phyloP scores from a whole-genome alignment of 805 yeast species.

The Brettanomyces sp. region DNA sequence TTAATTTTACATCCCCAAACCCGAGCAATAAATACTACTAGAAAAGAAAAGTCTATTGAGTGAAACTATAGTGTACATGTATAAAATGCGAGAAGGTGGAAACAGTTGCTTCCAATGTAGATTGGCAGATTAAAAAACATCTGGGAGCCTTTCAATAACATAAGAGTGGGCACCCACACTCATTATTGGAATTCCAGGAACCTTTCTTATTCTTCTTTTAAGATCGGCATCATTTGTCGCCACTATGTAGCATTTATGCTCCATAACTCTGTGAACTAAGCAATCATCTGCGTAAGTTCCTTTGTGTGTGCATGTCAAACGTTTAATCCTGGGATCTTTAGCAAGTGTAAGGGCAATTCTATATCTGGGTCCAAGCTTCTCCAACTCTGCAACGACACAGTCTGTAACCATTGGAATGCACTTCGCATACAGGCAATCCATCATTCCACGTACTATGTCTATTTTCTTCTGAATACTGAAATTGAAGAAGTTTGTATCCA shows the following conservation, averaged over 20 bases:
- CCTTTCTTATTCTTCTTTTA: conserved; percentile 87
- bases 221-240: conserved; percentile 98
- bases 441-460: conserved; percentile 91
- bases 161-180: conserved; percentile 92
- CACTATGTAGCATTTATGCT: conserved; percentile 93
- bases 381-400: conserved; percentile 97
- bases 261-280: conserved; percentile 83
- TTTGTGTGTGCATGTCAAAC: conserved; percentile 82
- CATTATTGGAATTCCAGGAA: conserved; percentile 95
- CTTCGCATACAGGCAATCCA: conserved; percentile 91
- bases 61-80: too few species aligned
- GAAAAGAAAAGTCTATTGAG: not conserved
- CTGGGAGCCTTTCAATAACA: conserved; percentile 91
- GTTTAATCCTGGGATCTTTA: conserved; percentile 82
- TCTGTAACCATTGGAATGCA: conserved; percentile 94
- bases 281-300: conserved; percentile 99
- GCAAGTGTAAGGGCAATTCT: conserved; percentile 90
- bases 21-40: not conserved
- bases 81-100: too few species aligned
- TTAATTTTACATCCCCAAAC: too few species aligned
- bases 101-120: too few species aligned
- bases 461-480: conserved; percentile 93
- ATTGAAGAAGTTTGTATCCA: conserved; percentile 95
- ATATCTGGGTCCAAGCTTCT: conserved; percentile 89
- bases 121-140: conserved; percentile 50